These are phyloP conservation scores for Lodderomyces elongisporus DNA, from an alignment of 1,139 yeast genomes.

Conservation along the genomic window DNA sequence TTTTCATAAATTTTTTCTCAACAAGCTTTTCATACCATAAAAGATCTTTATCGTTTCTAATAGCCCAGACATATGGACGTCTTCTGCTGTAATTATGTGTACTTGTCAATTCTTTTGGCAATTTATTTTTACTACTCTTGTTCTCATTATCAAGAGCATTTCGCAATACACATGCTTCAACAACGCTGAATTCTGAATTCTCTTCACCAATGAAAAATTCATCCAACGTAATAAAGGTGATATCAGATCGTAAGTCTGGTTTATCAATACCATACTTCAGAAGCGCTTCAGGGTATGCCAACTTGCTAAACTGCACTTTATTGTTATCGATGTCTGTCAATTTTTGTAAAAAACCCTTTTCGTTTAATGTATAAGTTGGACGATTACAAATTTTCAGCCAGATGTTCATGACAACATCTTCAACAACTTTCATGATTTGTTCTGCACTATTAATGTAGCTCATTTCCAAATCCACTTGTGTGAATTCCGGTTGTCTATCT, in stretches of 20 bases:
- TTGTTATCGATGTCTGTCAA: slow-evolving; percentile 16
- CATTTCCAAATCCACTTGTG: slow-evolving; percentile 94
- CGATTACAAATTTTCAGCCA: slow-evolving; percentile 49
- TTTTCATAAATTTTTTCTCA: slow-evolving; percentile 25
- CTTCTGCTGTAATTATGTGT: slow-evolving; percentile 49
- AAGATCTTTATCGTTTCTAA: slow-evolving; percentile 16
- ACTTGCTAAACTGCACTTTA: slow-evolving; percentile 30
- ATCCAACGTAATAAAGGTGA: slow-evolving; percentile 49
- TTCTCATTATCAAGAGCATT: slow-evolving; percentile 36
- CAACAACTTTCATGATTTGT: slow-evolving; percentile 61
- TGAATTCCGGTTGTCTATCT: slow-evolving; percentile 96
- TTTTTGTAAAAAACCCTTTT: slow-evolving; percentile 20
- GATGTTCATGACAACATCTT: slow-evolving; percentile 47
- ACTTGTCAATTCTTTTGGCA: slow-evolving; percentile 35
- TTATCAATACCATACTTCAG: slow-evolving; percentile 82
- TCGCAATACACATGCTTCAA: slow-evolving; percentile 67
- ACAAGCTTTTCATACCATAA: slow-evolving; percentile 40
- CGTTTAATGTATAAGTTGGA: slow-evolving; percentile 33
- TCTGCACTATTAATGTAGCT: slow-evolving; percentile 68
- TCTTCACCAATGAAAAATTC: slow-evolving; percentile 31
- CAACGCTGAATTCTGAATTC: slow-evolving; percentile 48
- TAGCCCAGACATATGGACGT: slow-evolving; percentile 52
- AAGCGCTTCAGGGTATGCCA: slow-evolving; percentile 68
- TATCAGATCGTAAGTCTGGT: slow-evolving; percentile 74
- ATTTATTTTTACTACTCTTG: slow-evolving; percentile 13